phyloP scores from a whole-genome alignment of 106 monocot genomes.

The Amphibolis antarctica region DNA sequence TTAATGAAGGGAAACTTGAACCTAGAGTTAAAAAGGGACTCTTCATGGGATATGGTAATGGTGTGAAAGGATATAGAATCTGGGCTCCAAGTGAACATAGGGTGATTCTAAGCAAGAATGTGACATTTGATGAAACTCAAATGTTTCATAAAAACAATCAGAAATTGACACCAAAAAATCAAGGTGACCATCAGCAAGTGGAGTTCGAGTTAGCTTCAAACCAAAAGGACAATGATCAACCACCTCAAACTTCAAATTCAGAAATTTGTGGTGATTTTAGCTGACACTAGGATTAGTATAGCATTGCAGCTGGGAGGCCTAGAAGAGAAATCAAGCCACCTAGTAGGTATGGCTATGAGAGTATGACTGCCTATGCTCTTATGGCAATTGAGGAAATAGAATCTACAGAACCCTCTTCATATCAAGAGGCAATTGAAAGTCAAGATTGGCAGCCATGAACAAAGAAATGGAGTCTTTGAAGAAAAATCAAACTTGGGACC shows the following conservation, averaged over 20 bases:
- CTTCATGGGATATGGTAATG: neutral
- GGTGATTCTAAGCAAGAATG: neutral
- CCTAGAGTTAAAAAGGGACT: neutral
- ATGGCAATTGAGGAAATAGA: neutral
- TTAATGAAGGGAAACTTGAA: neutral
- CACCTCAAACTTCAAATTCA: too few species aligned
- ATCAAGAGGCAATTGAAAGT: neutral
- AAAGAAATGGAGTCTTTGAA: slow-evolving; percentile 1
- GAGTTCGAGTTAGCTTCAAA: neutral
- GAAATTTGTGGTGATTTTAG: neutral
- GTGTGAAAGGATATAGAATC: neutral
- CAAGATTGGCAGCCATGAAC: neutral
- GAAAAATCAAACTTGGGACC: slow-evolving; percentile 6
- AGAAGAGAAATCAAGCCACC: neutral
- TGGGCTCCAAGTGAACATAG: neutral
- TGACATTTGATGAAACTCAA: neutral
- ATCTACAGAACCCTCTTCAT: neutral
- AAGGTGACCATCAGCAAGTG: neutral
- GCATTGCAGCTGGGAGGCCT: neutral
- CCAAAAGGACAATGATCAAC: neutral
- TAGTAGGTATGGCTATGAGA: neutral
- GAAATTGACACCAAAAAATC: neutral
- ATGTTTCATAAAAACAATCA: neutral
- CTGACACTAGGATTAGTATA: neutral
- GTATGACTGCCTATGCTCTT: neutral